Evolutionary conservation across 192 early-diverging fungal species (phyloP), one percentile per base, ranked within the genome.

Genomic region (Coemansia sp.): DNA sequence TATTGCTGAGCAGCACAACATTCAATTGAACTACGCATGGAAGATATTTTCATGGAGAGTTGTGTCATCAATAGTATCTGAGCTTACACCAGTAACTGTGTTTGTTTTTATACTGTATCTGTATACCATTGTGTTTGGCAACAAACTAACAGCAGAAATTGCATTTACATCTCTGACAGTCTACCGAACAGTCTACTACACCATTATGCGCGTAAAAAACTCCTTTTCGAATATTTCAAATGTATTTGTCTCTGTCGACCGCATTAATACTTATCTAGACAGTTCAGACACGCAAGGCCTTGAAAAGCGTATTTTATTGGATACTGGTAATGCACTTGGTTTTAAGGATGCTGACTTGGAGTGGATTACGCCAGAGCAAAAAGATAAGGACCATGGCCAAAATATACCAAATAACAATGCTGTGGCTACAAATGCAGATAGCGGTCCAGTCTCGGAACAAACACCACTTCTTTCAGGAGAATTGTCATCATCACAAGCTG

Each of bases 121-220:
- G 32, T 92, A 91, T 67, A 87, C 87, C 9, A 77, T 84, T 32
- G 67, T 87, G 41, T 84, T 87, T 59, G 83, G 80, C 5, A 61
- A 90, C 68, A 67, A 56, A 9, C 77, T 91, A 41, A 85, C 87
- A 2, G 88, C 88, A 36, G 85, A 87, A 68, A 81, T 87, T 55
- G 86, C 85, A 52, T 93, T 93, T 48, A 93, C 91, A 11, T 82
- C 89, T 8, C 67, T 91, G 6, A 86, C 91, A 9, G 83, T 93
- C 7, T 91, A 90, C 78, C 80, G 87, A 64, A 88, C 85, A 3
- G 78, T 91, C 62, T 86, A 89, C 62, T 68, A 71, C 56, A 63
- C 85, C 6, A 73, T 92, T 51, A 86, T 89, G 60, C 74, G 78
- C 49, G 71, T 88, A 15, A 86, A 88, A 0, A 81, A 85, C 43